Percentiles rank a stretch among this genome's conserved stretches.
These are phyloP conservation scores for Plasmodium vivax DNA, from an alignment of 169 alveolate species.

Conservation along the genomic window DNA sequence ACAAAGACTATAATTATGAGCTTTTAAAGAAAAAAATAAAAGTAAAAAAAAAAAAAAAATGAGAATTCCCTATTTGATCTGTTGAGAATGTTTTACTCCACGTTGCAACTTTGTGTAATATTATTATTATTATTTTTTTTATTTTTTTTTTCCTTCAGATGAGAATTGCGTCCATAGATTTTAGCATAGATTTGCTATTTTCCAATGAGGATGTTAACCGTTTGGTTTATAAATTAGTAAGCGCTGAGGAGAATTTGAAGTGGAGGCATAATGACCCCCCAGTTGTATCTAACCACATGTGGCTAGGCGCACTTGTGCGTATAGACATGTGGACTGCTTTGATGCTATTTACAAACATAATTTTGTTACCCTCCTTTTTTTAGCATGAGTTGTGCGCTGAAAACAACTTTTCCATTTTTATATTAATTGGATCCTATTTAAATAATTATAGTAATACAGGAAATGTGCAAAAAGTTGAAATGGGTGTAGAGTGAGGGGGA, in stretches of 20 bases:
- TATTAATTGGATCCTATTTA: slow-evolving; percentile 67
- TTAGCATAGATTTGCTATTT: slow-evolving; percentile 56
- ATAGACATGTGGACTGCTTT: background rate
- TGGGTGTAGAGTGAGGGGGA: background rate
- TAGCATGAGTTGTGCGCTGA: slow-evolving; percentile 59
- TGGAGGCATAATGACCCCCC: background rate
- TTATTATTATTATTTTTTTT: background rate
- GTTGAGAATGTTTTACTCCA: background rate
- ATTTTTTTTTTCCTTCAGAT: slow-evolving; percentile 19
- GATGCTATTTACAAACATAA: background rate
- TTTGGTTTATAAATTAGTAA: slow-evolving; percentile 45
- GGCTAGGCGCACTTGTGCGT: background rate
- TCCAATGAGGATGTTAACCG: slow-evolving; percentile 32
- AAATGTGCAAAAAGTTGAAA: slow-evolving; percentile 27
- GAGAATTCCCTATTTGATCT: background rate
- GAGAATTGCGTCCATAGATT: slow-evolving; percentile 72
- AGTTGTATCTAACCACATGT: background rate
- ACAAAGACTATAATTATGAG: slow-evolving; percentile 69
- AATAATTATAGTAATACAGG: slow-evolving; percentile 38
- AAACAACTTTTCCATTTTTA: slow-evolving; percentile 42
- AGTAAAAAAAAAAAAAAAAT: slow-evolving; percentile 20
- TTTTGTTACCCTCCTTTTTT: background rate
- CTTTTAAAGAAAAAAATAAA: slow-evolving; percentile 42
- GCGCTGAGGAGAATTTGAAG: background rate
- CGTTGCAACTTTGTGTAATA: background rate